Conservation (phyloP, 345 rosid genomes). For the Eucalyptus regnans region DNA sequence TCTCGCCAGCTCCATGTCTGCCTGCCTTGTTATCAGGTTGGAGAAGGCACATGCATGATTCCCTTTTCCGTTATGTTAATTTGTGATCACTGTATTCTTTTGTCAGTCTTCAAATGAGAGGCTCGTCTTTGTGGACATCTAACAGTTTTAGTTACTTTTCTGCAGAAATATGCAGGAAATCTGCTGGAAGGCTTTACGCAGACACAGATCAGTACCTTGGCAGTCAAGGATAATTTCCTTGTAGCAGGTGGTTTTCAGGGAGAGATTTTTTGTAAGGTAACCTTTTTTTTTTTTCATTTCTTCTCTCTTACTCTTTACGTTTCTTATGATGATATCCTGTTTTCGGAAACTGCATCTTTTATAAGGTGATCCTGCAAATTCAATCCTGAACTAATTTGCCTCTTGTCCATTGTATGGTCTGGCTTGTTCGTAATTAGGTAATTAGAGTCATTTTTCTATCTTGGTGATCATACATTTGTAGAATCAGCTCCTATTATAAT, state of each 20-base stretch:
- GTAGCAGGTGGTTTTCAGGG: constrained; percentile 65
- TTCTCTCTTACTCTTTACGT: background rate
- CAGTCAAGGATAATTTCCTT: constrained; percentile 34
- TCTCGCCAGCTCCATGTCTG: background rate
- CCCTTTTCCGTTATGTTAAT: background rate
- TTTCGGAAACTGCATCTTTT: background rate
- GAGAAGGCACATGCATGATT: background rate
- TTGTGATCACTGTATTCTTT: background rate
- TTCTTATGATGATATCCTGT: background rate
- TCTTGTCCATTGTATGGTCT: background rate
- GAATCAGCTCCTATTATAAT: background rate
- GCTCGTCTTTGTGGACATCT: background rate
- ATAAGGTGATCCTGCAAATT: background rate
- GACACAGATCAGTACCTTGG: constrained; percentile 51
- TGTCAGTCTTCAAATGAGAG: background rate
- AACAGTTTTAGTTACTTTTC: background rate
- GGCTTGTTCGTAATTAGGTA: background rate
- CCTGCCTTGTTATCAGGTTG: background rate
- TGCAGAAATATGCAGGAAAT: constrained; percentile 43
- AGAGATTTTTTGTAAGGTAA: constrained; percentile 52
- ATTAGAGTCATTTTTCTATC: background rate
- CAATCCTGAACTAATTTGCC: background rate
- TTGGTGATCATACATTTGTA: background rate
- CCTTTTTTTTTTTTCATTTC: background rate
- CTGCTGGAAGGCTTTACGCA: constrained; percentile 42